These are phyloP conservation scores for Corylus americana DNA, from an alignment of 306 rosid species.

Conservation along the genomic window DNA sequence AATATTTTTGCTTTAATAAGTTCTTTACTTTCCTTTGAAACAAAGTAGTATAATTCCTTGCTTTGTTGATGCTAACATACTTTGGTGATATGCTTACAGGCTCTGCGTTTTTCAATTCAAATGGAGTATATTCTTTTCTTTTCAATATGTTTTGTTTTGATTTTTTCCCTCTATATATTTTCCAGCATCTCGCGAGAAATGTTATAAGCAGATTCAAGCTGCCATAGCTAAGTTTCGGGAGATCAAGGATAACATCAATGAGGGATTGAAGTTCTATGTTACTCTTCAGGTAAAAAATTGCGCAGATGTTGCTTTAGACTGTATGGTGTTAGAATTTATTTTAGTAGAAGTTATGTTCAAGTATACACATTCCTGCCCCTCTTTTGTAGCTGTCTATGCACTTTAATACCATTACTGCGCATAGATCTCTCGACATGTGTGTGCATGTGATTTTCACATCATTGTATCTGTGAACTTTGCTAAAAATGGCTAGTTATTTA, in stretches of 20 bases:
- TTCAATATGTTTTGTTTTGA: constrained; percentile 8
- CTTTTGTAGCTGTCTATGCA: not conserved
- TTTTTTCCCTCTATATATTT: constrained; percentile 32
- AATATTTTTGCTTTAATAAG: not conserved
- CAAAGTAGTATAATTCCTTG: not conserved
- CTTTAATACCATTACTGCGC: no score
- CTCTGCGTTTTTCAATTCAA: not conserved
- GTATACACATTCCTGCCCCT: not conserved
- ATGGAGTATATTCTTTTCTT: constrained; percentile 11
- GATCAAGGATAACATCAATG: constrained; percentile 89
- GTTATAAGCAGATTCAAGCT: constrained; percentile 96
- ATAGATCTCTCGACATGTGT: not conserved
- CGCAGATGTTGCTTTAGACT: constrained; percentile 12
- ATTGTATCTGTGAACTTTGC: not conserved
- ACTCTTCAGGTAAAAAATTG: constrained; percentile 71
- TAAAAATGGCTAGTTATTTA: not conserved
- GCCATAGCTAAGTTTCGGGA: constrained; percentile 85
- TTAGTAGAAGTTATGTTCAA: not conserved
- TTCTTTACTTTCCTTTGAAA: not conserved
- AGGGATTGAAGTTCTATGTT: constrained; percentile 90
- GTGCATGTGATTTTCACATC: not conserved
- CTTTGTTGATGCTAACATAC: not conserved
- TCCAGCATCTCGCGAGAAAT: constrained; percentile 86
- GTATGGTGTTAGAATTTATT: constrained; percentile 9
- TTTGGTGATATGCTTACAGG: not conserved